Base-by-base conservation (phyloP, 1,284 basidiomycete genomes). In the Ganoderma leucocontextum region DNA sequence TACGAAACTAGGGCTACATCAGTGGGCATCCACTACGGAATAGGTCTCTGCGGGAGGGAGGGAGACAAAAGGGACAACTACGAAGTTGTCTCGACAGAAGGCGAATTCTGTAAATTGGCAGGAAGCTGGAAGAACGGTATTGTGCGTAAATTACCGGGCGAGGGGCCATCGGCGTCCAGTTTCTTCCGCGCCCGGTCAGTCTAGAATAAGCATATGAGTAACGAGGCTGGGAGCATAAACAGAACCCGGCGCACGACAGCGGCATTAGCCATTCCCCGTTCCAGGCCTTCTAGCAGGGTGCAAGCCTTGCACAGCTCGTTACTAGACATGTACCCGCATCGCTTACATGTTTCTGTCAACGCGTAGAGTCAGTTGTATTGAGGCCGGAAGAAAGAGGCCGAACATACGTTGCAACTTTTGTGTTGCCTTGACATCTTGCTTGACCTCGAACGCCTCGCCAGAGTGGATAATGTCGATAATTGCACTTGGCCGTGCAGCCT, bases 391-490 rank as follows among this genome's bases (percentile, higher is more conserved):
- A 35, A 19, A 13, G 49, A 9, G 35, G 68, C 29, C 29, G 29
- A 29, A 36, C 58, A 59, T 41, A 95, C 94, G 93, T 79, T 95
- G 92, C 25, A 84, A 79, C 78, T 95, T 95, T 79, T 94, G 91
- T 0, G 85, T 86, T 35, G 88, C 89, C 78, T 91, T 93, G 13
- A 95, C 88, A 72, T 91, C 92, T 68, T 94, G 92, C 73, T 87
- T 90, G 49, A 95, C 83, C 76, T 93, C 92, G 75, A 94, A 97
- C 12, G 90, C 92, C 78, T 98, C 96, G 5, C 96, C 97, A 0
- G 95, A 97, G 77, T 98, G 95, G 63, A 99, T 98, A 71, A 99
- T 98, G 78, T 99, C 97, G 68, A 99, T 95, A 72, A 99, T 98
- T 2, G 95, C 94, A 74, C 93, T 95, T 0, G 98, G 96, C 22